Percentiles rank a stretch among this genome's conserved stretches.
phyloP scores from a whole-genome alignment of 2,329 filamentous ascomycete species.

The Pseudocercospora fijiensis region DNA sequence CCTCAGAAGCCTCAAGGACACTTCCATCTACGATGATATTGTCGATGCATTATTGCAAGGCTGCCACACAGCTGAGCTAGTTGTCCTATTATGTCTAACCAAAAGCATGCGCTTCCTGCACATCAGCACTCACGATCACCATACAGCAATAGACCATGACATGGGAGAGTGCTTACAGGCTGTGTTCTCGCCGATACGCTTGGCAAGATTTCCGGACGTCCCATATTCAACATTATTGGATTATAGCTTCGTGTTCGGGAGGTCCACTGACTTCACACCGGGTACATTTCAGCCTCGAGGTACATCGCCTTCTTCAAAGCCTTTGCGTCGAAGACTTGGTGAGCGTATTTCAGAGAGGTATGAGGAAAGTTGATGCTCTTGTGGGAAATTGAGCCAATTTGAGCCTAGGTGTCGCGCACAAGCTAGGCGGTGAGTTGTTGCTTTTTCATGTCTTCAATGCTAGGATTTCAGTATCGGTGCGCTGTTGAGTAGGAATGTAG shows the following conservation, averaged over 20 bases:
- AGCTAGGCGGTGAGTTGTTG: background rate
- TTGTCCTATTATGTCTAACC: constrained; percentile 1
- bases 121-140: constrained; percentile 9
- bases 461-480: too few species aligned
- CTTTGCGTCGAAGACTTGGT: too few species aligned
- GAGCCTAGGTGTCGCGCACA: background rate
- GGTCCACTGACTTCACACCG: background rate
- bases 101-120: background rate
- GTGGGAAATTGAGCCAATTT: background rate
- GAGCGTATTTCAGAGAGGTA: too few species aligned
- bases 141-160: background rate
- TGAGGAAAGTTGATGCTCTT: too few species aligned
- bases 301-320: background rate
- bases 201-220: background rate
- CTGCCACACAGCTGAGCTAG: constrained; percentile 2
- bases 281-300: background rate
- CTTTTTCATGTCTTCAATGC: background rate
- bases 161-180: background rate
- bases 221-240: background rate
- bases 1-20: background rate
- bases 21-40: background rate
- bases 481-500: too few species aligned
- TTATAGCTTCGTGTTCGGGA: background rate
- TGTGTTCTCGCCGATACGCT: background rate
- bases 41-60: background rate